Evolutionary conservation across 164 flowering plant species (phyloP).

Genomic region (Stephania japonica): DNA sequence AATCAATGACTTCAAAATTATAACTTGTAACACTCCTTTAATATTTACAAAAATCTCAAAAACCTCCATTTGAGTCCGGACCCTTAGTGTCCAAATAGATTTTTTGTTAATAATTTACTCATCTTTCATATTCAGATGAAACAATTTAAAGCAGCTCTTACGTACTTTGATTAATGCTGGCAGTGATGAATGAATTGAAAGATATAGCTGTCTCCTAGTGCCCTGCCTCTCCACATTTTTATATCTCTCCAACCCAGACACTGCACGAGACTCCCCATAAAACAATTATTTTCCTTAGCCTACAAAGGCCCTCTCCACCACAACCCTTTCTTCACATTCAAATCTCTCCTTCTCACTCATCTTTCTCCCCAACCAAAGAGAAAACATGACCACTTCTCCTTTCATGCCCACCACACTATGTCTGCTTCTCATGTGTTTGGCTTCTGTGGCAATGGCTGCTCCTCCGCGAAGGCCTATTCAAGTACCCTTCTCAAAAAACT

Average conservation of each 20-base stretch:
- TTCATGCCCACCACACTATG: not conserved
- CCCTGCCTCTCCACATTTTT: not conserved
- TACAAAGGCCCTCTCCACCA: not conserved
- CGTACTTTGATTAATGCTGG: not conserved
- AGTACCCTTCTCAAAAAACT: constrained; percentile 52
- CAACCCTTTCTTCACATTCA: not conserved
- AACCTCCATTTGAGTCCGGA: too few relatives aligned
- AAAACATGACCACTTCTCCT: not conserved
- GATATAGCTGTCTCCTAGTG: not conserved
- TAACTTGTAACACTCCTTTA: too few relatives aligned
- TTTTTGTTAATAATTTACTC: too few relatives aligned
- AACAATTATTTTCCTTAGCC: not conserved
- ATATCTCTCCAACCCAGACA: not conserved
- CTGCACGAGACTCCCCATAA: not conserved
- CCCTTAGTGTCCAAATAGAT: too few relatives aligned
- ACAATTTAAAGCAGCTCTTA: not conserved
- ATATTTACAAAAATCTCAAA: too few relatives aligned
- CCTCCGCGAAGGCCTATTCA: constrained; percentile 37
- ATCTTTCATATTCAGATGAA: too few relatives aligned
- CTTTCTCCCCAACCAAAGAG: too few relatives aligned
- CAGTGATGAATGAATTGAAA: not conserved
- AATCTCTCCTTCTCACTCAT: too few relatives aligned
- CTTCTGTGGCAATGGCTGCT: constrained; percentile 15
- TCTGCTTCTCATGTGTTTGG: constrained; percentile 17
- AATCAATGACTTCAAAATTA: too few relatives aligned